These are phyloP conservation scores for Exophiala sideris DNA, from an alignment of 2,329 filamentous ascomycete species.

Conservation along the genomic window DNA sequence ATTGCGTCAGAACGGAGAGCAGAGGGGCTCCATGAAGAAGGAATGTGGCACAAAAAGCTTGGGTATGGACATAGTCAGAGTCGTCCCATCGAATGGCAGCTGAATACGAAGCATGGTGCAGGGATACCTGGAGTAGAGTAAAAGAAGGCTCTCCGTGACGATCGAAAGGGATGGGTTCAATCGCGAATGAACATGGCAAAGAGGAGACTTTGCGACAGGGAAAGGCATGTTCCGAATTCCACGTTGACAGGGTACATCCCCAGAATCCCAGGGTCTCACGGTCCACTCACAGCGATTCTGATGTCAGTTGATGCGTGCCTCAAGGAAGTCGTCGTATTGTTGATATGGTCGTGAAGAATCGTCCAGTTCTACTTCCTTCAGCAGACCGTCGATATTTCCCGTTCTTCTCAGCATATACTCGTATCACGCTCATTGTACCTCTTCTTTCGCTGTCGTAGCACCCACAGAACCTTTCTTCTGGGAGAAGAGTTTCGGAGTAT, in stretches of 20 bases:
- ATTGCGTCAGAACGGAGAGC: slow-evolving; percentile 17
- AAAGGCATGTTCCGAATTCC: slow-evolving; percentile 6
- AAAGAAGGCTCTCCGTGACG: neutral
- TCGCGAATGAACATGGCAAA: slow-evolving; percentile 15
- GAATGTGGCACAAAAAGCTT: slow-evolving; percentile 15
- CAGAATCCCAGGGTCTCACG: slow-evolving; percentile 6
- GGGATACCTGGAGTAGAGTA: neutral
- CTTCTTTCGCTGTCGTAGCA: neutral
- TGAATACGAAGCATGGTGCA: neutral
- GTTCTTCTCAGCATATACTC: neutral
- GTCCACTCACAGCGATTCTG: slow-evolving; percentile 4
- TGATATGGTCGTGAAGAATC: neutral
- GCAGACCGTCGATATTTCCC: neutral
- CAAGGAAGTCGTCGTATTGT: neutral
- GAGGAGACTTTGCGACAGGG: slow-evolving; percentile 3
- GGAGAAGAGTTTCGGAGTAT: neutral
- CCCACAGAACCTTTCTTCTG: neutral
- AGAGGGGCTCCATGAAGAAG: neutral
- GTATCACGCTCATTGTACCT: neutral
- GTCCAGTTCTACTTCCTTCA: neutral
- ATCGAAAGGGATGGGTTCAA: slow-evolving; percentile 11
- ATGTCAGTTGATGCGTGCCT: slow-evolving; percentile 3
- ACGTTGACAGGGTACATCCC: slow-evolving; percentile 10
- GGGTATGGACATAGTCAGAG: slow-evolving; percentile 3
- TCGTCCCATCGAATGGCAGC: slow-evolving; percentile 6